Evolutionary conservation across 2,329 filamentous ascomycete genomes (phyloP).

Genomic region (Exophiala mesophila): DNA sequence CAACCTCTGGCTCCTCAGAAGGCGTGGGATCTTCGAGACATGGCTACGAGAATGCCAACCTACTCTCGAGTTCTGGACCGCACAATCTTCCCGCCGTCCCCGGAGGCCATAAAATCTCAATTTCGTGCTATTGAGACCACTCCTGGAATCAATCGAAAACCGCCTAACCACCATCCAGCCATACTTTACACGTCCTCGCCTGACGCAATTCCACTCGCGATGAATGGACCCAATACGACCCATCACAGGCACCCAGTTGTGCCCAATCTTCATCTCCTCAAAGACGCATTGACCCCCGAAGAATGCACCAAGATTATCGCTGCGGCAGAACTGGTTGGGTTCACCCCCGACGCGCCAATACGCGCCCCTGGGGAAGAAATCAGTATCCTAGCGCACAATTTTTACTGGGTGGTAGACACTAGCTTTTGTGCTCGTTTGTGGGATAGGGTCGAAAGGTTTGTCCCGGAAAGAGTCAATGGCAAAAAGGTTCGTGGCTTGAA

Average conservation of each 20-base stretch:
- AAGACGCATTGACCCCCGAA: conserved; percentile 54
- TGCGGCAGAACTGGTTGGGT: conserved; percentile 60
- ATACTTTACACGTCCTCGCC: conserved; percentile 59
- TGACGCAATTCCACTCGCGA: conserved; percentile 51
- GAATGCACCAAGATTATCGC: conserved; percentile 65
- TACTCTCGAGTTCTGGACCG: conserved; percentile 51
- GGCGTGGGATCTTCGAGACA: conserved; percentile 55
- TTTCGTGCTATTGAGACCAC: conserved; percentile 61
- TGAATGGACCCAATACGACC: conserved; percentile 44
- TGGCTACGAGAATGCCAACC: conserved; percentile 40
- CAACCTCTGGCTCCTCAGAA: conserved; percentile 23
- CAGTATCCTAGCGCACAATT: conserved; percentile 62
- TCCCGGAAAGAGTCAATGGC: conserved; percentile 53
- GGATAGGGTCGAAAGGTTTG: conserved; percentile 54
- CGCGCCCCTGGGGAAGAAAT: conserved; percentile 61
- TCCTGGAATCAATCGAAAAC: conserved; percentile 56
- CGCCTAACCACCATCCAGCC: conserved; percentile 63
- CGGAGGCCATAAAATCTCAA: conserved; percentile 44
- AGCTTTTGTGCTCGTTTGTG: conserved; percentile 61
- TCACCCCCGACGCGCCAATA: conserved; percentile 63
- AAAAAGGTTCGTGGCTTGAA: conserved; percentile 60
- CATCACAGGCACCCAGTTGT: conserved; percentile 59
- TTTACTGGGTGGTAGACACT: conserved; percentile 66
- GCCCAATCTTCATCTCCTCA: conserved; percentile 56
- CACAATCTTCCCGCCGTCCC: conserved; percentile 35